Evolutionary conservation across 257 asterid species (phyloP), one percentile per base, ranked within the genome.

Genomic region (Verbascum thapsus): DNA sequence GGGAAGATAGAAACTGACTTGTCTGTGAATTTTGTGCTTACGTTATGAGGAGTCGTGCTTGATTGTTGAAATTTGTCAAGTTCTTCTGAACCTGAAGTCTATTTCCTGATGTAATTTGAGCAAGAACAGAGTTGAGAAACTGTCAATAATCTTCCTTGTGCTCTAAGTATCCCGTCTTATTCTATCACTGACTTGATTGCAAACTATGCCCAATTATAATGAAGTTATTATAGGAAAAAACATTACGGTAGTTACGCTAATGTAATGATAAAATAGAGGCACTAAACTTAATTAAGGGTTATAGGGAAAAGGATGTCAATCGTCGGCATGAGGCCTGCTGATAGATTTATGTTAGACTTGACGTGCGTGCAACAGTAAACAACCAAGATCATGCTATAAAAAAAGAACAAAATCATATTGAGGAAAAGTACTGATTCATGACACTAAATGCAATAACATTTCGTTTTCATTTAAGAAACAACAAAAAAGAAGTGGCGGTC

Each of bases 101-200:
- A 40, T 22, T 39, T 45, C 15, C 45, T 19, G 20, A n/a, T 30
- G 42, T 41, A 30, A 8, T 16, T 19, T 53, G 62, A 15, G 13
- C 32, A n/a, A 1, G 26, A 19, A 26, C 16, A 58, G 7, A 35
- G 22, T 41, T 59, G 53, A 42, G 32, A 65, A 58, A 38, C 44
- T 60, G 47, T 59, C 10, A 49, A 41, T 35, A 48, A 19, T 18
- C 41, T 10, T 68, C 42, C 47, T 39, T 43, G 34, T 63, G 44
- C 34, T 64, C 20, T 22, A 5, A 35, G n/a, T 22, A 30, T 4
- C 43, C 37, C 47, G 35, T 63, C 15, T 3, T 56, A 20, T 9
- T 38, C 48, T 37, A 30, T 32, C 53, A 59, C 34, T 42, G 53
- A 9, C 59, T n/a, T 9, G 51, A 42, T 10, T 40, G 20, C 60